Evolutionary conservation across 805 yeast genomes (phyloP), one percentile per base, ranked within the genome.

Genomic region (Cyberlindnera mrakii): DNA sequence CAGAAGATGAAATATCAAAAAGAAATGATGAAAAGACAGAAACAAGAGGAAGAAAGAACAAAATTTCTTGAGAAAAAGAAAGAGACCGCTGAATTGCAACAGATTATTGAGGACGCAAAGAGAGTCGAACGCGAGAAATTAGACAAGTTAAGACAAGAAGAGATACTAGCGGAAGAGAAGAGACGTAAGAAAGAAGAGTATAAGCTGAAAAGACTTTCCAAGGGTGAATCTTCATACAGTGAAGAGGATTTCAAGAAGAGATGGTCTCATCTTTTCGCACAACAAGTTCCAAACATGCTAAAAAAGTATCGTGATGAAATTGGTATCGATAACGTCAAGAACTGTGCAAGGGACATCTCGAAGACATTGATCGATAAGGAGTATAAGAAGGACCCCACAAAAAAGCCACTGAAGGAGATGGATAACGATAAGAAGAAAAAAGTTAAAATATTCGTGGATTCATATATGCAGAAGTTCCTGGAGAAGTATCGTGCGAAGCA

Each of bases 271-370:
- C 60, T 60, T 38, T 78, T 91, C 58, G 97, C 96, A 2, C 64
- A 71, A 14, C 70, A 77, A 52, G 85, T 91, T 10, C 97, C 97
- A 9, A 88, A 89, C 54, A 62, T 85, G 56, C 70, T 90, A 42
- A 79, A 80, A 50, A 77, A 76, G 51, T 78, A 83, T 60, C 82
- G 78, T 50, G 58, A 68, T 3, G 80, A 78, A 42, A 68, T 91
- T 18, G 89, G 88, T 5, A 80, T 78, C 45, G 95, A 85, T 5
- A 72, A 78, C 43, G 57, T 87, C 40, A 91, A 90, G 63, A 73
- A 73, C 32, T 83, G 89, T 63, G 86, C 96, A 3, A 75, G 78
- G 47, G 96, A 89, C 39, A 78, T 91, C 44, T 88, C 82, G 5
- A 75, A 79, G 49, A 64, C 69, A 0, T 66, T 93, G 35, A 77